Base-by-base conservation (phyloP, 176 grass and related monocot genomes). In the Elaeis guineensis region DNA sequence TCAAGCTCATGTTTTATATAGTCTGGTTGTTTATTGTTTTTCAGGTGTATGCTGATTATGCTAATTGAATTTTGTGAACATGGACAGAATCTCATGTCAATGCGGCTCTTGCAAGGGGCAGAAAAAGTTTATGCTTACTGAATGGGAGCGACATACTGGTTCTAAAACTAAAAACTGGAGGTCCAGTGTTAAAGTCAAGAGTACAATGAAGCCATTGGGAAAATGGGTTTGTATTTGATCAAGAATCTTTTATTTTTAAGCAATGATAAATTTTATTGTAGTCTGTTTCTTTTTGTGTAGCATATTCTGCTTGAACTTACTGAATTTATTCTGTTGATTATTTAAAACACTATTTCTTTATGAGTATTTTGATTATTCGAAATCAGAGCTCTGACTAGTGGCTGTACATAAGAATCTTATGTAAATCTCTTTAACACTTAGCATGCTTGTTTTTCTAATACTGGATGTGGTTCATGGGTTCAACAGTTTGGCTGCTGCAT, bases 21-120 rank as follows among this genome's bases (percentile, higher is more conserved):
- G 9, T 44, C 35, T 44, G 14, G 6, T 3, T 44, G 28, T 44
- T 62, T 49, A 6, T 19, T 1, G 58, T 57, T 59, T 5, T 56
- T 75, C 59, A 57, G 67, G 50, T 49, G 50, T 52, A 3, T 51
- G 17, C 58, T 58, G 26, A 16, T 35, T 54, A 32, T 62, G 16
- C 26, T 51, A 16, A 9, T 52, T 28, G 3, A 25, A 49, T 69
- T 58, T 30, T 48, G n/a, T 63, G 18, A 63, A 35, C 71, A 57
- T 39, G 49, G 2, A n/a, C 19, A 68, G 65, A 22, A 28, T 68
- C 35, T 68, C 52, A 16, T 68, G 65, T 52, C 53, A 5, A 3
- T 68, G 65, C 39, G 17, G 26, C 65, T 56, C 26, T 55, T 68
- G 65, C 65, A 68, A 55, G 18, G 65, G 65, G 64, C 83, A 84